Evolutionary conservation across 75 land plant genomes (phyloP).

Genomic region (Selaginella tamariscina): DNA sequence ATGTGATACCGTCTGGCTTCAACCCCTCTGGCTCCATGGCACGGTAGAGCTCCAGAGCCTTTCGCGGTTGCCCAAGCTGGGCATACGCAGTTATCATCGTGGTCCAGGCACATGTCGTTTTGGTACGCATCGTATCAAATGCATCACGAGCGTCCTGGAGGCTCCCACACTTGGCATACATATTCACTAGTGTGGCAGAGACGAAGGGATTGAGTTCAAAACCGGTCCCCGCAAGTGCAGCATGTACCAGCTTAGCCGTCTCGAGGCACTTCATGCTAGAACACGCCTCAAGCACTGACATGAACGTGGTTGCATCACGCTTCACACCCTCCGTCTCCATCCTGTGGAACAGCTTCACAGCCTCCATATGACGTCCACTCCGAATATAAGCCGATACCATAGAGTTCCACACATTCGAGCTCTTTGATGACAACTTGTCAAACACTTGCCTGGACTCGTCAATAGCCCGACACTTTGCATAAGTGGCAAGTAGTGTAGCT

Average conservation of each 20-base stretch:
- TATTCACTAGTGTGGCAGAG: not conserved
- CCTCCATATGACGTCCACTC: not conserved
- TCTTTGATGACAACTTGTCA: not conserved
- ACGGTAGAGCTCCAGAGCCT: constrained; percentile 3
- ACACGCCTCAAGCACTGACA: not conserved
- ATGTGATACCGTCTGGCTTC: not conserved
- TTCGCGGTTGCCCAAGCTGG: not conserved
- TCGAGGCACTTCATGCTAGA: not conserved
- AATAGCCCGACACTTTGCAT: not conserved
- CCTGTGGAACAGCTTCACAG: not conserved
- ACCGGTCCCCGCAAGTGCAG: not conserved
- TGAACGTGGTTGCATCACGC: constrained; percentile 12
- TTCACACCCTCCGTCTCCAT: constrained; percentile 30
- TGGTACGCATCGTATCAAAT: not conserved
- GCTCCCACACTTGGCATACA: constrained; percentile 7
- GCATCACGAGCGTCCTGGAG: not conserved
- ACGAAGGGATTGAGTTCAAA: not conserved
- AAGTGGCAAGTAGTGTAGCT: not conserved
- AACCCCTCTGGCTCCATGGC: not conserved
- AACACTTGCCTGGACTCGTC: not conserved
- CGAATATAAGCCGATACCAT: not conserved
- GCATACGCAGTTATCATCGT: constrained; percentile 6
- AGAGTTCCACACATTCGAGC: not conserved
- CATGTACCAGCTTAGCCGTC: not conserved
- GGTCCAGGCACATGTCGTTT: not conserved